Evolutionary conservation across 1,284 basidiomycete species (phyloP), one percentile per base, ranked within the genome.

Genomic region (Ceratobasidium theobromae): DNA sequence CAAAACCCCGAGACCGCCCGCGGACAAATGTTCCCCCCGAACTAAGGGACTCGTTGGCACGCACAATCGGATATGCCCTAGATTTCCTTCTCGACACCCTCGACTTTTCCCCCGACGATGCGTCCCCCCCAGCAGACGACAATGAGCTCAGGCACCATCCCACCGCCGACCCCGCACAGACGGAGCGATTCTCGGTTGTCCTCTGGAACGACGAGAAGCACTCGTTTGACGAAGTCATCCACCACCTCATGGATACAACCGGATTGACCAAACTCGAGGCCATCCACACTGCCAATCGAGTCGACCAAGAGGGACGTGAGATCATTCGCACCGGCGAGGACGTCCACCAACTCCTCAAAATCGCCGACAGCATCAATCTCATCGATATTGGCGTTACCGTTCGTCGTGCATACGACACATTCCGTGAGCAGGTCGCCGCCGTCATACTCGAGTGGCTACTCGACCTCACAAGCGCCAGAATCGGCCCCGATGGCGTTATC

Each of bases 131-230:
- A 0, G 73, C 79, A 0, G 84, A 83, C 69, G 86, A 90, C 74
- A 82, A 82, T 0, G 86, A 89, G 64, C 81, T 93, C 8, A 82
- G 85, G n/a, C 76, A 85, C 8, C 87, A 91, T 72, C 84, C 86
- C 2, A 85, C 88, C 0, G 84, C 83, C 1, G 88, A 92, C 70
- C 86, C 89, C 0, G 83, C 88, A 81, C 80, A 82, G 76, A 86
- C 86, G 70, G 88, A 95, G 69, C 84, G 90, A 33, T 96, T 88
- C 76, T 87, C 90, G 23, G 84, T 98, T 62, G 81, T 97, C 18
- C 78, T 98, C 1, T 98, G 95, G 95, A 95, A 97, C 76, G 96
- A 98, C 77, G 97, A 99, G 76, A 97, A 95, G 72, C 97, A 98
- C 76, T 95, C 93, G 1, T 92, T 91, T 72, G 88, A 89, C 58